Conservation (phyloP, 805 yeast genomes). For the Saccharomycopsis javanensis region DNA sequence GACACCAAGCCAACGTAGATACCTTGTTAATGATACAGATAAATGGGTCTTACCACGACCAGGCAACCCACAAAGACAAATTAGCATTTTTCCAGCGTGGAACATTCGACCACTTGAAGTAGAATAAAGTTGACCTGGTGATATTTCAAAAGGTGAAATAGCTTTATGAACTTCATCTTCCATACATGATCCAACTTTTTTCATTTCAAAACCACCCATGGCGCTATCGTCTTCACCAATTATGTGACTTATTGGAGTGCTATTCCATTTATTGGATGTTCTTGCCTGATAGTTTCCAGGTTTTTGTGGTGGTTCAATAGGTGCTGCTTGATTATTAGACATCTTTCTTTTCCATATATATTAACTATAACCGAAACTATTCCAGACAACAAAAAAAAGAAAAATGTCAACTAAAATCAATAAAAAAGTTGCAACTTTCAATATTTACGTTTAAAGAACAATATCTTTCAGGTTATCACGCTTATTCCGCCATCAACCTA, state of each 20-base stretch:
- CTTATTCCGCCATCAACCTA: too few relatives aligned
- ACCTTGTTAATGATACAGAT: conserved; percentile 84
- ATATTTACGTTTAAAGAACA: too few relatives aligned
- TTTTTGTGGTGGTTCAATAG: conserved; percentile 33
- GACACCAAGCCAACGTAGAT: conserved; percentile 93
- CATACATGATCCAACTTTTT: neutral
- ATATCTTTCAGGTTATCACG: too few relatives aligned
- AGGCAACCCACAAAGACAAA: conserved; percentile 85
- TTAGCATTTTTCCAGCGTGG: conserved; percentile 91
- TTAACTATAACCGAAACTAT: neutral
- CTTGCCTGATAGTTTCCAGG: conserved; percentile 50
- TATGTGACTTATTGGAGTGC: neutral
- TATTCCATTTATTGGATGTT: conserved; percentile 40
- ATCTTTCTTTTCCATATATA: neutral
- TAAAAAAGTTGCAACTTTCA: too few relatives aligned
- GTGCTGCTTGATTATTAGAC: conserved; percentile 18
- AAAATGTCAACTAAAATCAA: too few relatives aligned
- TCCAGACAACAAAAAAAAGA: neutral
- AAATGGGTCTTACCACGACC: conserved; percentile 94
- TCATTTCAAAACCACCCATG: neutral
- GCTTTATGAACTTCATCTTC: conserved; percentile 60
- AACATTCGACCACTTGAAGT: conserved; percentile 88
- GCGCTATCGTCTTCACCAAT: neutral
- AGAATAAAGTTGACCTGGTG: conserved; percentile 89
- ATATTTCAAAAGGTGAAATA: conserved; percentile 51